A percentile compares a stretch with the other conserved stretches of the same genome.
phyloP scores from a whole-genome alignment of 352 stramenopile species.

The Pythium sukuiense region DNA sequence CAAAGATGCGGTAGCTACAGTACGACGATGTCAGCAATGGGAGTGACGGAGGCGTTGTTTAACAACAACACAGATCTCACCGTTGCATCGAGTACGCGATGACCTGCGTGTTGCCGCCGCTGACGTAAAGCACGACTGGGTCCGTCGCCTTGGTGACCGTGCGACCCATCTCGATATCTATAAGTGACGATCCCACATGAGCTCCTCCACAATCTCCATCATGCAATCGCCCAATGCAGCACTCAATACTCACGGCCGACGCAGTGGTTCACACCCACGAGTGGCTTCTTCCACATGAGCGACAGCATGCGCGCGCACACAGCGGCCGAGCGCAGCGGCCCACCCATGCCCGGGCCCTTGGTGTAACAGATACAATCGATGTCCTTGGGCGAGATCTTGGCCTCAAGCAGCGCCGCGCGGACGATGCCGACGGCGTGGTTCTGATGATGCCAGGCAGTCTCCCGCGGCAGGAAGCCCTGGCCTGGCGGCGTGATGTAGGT shows the following conservation, averaged over 20 bases:
- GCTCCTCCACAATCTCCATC: not conserved
- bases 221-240: not conserved
- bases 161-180: conserved; percentile 99
- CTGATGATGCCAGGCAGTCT: conserved; percentile 99
- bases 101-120: conserved; percentile 98
- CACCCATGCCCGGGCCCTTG: conserved; percentile 98
- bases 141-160: conserved; percentile 94
- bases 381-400: conserved; percentile 80
- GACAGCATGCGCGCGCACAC: conserved; percentile 94
- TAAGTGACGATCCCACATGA: not conserved
- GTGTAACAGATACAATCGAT: conserved; percentile 96
- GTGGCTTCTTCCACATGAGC: conserved; percentile 94
- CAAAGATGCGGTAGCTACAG: conserved; percentile 97
- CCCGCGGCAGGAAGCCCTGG: conserved; percentile 96
- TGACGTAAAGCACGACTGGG: conserved; percentile 99
- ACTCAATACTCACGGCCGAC: conserved; percentile 86
- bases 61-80: conserved; percentile 26
- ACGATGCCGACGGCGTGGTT: conserved; percentile 96
- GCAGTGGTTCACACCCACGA: conserved; percentile 99
- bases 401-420: conserved; percentile 92
- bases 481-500: conserved; percentile 98
- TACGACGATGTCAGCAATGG: not conserved
- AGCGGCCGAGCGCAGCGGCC: conserved; percentile 94
- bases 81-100: conserved; percentile 88
- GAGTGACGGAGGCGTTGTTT: not conserved